Percentiles rank a stretch among this genome's conserved stretches.
Evolutionary conservation across 83 land plant species (phyloP).

Genomic region (Diphasiastrum complanatum): DNA sequence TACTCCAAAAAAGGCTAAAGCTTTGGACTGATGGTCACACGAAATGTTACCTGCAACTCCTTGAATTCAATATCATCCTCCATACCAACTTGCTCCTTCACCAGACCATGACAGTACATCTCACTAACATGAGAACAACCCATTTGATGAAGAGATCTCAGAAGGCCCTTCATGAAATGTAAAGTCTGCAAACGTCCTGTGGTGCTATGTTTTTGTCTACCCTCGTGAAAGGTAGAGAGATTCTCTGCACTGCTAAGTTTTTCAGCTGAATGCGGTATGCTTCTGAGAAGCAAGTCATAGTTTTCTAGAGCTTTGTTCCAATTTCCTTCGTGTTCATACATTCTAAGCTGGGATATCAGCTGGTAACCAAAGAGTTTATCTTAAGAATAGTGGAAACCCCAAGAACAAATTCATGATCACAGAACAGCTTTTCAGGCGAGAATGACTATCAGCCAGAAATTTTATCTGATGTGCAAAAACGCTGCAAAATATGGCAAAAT

Average conservation of each 20-base stretch:
- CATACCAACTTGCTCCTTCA: slow-evolving; percentile 36
- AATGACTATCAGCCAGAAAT: too few species aligned
- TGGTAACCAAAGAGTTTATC: slow-evolving; percentile 13
- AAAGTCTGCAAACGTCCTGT: slow-evolving; percentile 17
- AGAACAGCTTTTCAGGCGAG: too few species aligned
- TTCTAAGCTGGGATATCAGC: slow-evolving; percentile 70
- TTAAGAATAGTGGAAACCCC: not conserved
- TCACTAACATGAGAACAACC: slow-evolving; percentile 82
- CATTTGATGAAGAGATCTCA: slow-evolving; percentile 78
- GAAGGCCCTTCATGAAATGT: slow-evolving; percentile 65
- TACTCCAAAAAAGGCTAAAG: too few species aligned
- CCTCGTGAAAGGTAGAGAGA: too few species aligned
- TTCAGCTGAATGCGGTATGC: too few species aligned
- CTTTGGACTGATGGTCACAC: too few species aligned
- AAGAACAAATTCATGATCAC: too few species aligned
- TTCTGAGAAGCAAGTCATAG: slow-evolving; percentile 73
- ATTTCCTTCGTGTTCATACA: slow-evolving; percentile 94
- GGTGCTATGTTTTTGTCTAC: too few species aligned
- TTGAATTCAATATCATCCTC: slow-evolving; percentile 66
- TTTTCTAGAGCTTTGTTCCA: slow-evolving; percentile 89
- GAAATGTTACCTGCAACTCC: slow-evolving; percentile 67
- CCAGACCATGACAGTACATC: slow-evolving; percentile 70
- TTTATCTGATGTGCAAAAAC: too few species aligned
- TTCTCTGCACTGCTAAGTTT: too few species aligned
- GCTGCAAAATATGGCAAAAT: too few species aligned